These are phyloP conservation scores for Hevea brasiliensis DNA, from an alignment of 345 rosid genomes.

Conservation along the genomic window DNA sequence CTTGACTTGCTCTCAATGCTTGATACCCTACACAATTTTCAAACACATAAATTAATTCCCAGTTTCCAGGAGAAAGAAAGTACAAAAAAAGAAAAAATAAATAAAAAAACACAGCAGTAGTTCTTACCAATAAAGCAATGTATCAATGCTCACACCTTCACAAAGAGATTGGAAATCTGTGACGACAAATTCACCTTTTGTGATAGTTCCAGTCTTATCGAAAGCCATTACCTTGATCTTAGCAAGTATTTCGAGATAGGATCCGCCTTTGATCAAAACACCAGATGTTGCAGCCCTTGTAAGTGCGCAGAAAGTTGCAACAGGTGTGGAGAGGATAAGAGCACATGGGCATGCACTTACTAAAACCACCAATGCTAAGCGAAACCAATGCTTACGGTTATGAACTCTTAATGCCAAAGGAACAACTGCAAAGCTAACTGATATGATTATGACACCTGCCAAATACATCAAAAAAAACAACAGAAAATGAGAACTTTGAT, in stretches of 20 bases:
- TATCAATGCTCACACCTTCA: conserved; percentile 38
- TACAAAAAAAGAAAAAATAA: no score
- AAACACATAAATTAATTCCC: not conserved
- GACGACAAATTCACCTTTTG: conserved; percentile 82
- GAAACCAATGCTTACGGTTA: conserved; percentile 57
- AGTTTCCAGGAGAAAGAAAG: not conserved
- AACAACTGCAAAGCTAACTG: conserved; percentile 52
- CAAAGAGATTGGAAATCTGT: conserved; percentile 51
- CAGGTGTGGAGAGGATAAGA: conserved; percentile 87
- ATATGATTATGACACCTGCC: conserved; percentile 60
- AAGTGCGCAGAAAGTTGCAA: conserved; percentile 88
- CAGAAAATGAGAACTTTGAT: no score
- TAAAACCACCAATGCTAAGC: conserved; percentile 74
- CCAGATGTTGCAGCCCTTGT: conserved; percentile 82
- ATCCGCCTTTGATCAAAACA: conserved; percentile 81
- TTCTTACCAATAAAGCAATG: conserved; percentile 67
- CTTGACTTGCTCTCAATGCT: conserved; percentile 89
- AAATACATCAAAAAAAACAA: conserved; percentile 6
- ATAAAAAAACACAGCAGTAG: conserved; percentile 19
- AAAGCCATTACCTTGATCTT: conserved; percentile 71
- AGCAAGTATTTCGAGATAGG: conserved; percentile 70
- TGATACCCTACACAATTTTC: conserved; percentile 59
- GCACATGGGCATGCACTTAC: conserved; percentile 97
- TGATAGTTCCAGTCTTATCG: conserved; percentile 92
- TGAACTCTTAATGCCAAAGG: conserved; percentile 49